These are phyloP conservation scores for Tulasnella sp. DNA, from an alignment of 768 basidiomycete genomes.

Conservation along the genomic window DNA sequence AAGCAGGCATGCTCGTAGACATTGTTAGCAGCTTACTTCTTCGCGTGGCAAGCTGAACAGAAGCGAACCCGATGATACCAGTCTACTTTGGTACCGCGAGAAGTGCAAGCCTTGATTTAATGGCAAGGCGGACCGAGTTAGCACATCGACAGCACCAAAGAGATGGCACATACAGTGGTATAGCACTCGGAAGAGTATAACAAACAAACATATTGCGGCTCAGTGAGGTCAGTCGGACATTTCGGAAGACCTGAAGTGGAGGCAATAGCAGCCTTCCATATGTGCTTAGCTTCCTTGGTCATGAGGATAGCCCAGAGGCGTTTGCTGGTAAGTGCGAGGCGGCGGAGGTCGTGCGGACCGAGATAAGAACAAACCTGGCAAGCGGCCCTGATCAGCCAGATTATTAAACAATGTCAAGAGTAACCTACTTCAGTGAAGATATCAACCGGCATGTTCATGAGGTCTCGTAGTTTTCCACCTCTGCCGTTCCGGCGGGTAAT, in stretches of 20 bases:
- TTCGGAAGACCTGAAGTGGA: conserved; percentile 17
- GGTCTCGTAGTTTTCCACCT: conserved; percentile 25
- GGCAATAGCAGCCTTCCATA: conserved; percentile 19
- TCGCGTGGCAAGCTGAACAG: background rate
- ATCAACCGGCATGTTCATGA: conserved; percentile 31
- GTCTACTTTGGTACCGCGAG: background rate
- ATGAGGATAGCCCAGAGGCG: conserved; percentile 22
- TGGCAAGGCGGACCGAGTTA: too few species aligned
- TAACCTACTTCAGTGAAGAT: conserved; percentile 28
- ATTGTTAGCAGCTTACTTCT: background rate
- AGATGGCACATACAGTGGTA: background rate
- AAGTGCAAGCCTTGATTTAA: background rate
- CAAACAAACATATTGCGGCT: conserved; percentile 27
- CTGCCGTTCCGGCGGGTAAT: background rate
- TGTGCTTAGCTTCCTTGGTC: background rate
- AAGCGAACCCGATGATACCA: background rate
- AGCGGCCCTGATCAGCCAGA: background rate
- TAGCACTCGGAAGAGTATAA: conserved; percentile 19
- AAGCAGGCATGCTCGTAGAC: background rate
- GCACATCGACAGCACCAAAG: too few species aligned
- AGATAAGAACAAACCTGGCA: conserved; percentile 24
- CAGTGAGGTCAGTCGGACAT: conserved; percentile 21
- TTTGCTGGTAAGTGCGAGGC: conserved; percentile 17
- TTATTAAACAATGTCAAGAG: too few species aligned
- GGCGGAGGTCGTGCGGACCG: conserved; percentile 19